These are phyloP conservation scores for Backusella parvicylindrica DNA, from an alignment of 192 early-diverging fungal species.

Conservation along the genomic window DNA sequence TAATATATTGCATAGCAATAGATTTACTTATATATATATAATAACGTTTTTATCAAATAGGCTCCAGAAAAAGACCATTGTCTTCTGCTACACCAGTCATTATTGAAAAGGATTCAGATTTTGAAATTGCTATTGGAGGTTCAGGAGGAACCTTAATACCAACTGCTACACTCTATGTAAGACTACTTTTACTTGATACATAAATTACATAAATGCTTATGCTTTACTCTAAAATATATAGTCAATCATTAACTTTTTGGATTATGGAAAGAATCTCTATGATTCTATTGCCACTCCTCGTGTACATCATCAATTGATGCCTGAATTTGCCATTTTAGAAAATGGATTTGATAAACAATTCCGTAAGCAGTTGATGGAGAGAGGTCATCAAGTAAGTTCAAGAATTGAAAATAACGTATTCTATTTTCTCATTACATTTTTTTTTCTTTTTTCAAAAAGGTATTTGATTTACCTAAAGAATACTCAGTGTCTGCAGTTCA, in stretches of 20 bases:
- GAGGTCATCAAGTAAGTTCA: conserved; percentile 31
- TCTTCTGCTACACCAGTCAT: conserved; percentile 66
- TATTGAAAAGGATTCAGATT: conserved; percentile 55
- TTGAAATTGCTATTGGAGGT: conserved; percentile 78
- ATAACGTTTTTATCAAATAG: conserved; percentile 27
- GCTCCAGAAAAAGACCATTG: conserved; percentile 81
- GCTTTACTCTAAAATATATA: conserved; percentile 31
- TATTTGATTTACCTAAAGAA: neutral
- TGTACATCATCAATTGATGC: conserved; percentile 90
- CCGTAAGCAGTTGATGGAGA: conserved; percentile 19
- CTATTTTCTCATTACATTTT: neutral
- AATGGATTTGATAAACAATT: conserved; percentile 33
- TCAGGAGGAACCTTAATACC: conserved; percentile 86
- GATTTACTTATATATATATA: neutral
- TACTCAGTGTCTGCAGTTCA: conserved; percentile 27
- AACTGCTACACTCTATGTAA: conserved; percentile 63
- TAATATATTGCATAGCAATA: neutral
- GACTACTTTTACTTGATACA: neutral
- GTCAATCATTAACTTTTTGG: conserved; percentile 71
- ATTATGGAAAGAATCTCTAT: conserved; percentile 63
- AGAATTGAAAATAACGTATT: neutral
- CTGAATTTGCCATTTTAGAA: conserved; percentile 60
- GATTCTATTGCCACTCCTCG: conserved; percentile 71
- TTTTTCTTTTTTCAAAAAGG: neutral
- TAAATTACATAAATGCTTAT: neutral